Evolutionary conservation across 2,329 filamentous ascomycete genomes (phyloP), one percentile per base, ranked within the genome.

Genomic region (Acephala macrosclerotiorum): DNA sequence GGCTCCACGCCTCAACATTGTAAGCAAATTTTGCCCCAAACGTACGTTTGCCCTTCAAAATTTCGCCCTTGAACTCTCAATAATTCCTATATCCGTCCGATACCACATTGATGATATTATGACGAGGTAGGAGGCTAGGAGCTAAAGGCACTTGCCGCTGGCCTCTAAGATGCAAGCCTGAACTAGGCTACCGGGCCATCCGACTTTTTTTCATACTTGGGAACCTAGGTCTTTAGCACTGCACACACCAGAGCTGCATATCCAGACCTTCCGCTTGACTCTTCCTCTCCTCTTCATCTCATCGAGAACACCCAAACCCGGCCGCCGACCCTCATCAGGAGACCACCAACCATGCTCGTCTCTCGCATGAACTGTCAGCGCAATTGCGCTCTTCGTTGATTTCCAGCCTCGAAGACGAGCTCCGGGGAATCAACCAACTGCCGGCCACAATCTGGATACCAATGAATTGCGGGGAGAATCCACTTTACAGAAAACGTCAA

Each of bases 161-260:
- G 49, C 49, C 49, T 53, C 12, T 26, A 53, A 29, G 26, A 25
- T 22, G 8, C 12, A 53, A 53, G 25, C 7, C 25, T 22, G 11
- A 18, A 4, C 47, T 49, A 22, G 45, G 20, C 45, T 20, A 49
- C 45, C 45, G 45, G 49, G 11, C 3, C 49, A 29, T 33, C 49
- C 49, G 25, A 20, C 49, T 53, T 53, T 53, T 53, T 33, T 33
- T 18, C 25, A 53, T 53, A 53, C 49, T 53, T 53, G 11, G 49
- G 26, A 16, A 14, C 22, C 26, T 42, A 42, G 3, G 18, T 3
- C n/a, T 18, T n/a, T 53, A 53, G 49, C 49, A 26, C 49, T 33
- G 5, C 49, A 14, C 49, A 53, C 25, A 53, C n/a, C 33, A 53
- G 25, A 14, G 11, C n/a, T 29, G 49, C 1, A 22, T 53, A 3